phyloP scores from a whole-genome alignment of 2,329 filamentous ascomycete species.

The Pseudogymnoascus sp. region DNA sequence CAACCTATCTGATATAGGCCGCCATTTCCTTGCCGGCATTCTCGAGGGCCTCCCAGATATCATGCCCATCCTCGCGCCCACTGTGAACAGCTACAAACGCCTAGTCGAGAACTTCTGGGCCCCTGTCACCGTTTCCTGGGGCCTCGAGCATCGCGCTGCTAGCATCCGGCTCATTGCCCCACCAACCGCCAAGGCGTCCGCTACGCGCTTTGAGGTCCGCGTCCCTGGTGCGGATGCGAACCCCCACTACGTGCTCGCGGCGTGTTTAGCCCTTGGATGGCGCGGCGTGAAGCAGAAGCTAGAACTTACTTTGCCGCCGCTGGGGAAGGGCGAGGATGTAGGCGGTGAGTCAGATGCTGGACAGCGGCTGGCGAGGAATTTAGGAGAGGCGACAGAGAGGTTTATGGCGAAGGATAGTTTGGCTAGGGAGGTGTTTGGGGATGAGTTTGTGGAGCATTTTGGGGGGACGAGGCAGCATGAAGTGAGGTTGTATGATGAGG shows the following conservation, averaged over 20 bases:
- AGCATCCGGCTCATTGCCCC: slow-evolving; percentile 85
- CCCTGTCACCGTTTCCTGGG: slow-evolving; percentile 95
- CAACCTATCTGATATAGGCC: slow-evolving; percentile 75
- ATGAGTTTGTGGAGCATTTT: slow-evolving; percentile 94
- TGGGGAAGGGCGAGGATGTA: slow-evolving; percentile 77
- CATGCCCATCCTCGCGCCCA: slow-evolving; percentile 92
- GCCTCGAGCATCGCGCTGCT: slow-evolving; percentile 86
- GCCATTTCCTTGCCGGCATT: slow-evolving; percentile 87
- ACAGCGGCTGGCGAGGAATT: slow-evolving; percentile 68
- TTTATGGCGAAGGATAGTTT: slow-evolving; percentile 75
- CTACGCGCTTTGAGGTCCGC: slow-evolving; percentile 86
- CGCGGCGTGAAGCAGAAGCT: slow-evolving; percentile 89
- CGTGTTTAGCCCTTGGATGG: slow-evolving; percentile 82
- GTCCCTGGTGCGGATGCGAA: slow-evolving; percentile 94
- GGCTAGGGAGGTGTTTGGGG: slow-evolving; percentile 87
- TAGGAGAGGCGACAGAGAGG: slow-evolving; percentile 73
- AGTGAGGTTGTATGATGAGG: slow-evolving; percentile 83
- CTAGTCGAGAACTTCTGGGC: slow-evolving; percentile 99
- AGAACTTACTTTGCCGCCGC: slow-evolving; percentile 68
- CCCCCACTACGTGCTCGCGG: slow-evolving; percentile 75
- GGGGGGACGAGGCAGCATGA: slow-evolving; percentile 90
- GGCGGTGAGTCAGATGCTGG: slow-evolving; percentile 65
- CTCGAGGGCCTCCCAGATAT: slow-evolving; percentile 84
- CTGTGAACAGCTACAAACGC: slow-evolving; percentile 95
- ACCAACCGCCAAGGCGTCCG: slow-evolving; percentile 73